These are phyloP conservation scores for Saposhnikovia divaricata DNA, from an alignment of 129 eudicot species.

Conservation along the genomic window DNA sequence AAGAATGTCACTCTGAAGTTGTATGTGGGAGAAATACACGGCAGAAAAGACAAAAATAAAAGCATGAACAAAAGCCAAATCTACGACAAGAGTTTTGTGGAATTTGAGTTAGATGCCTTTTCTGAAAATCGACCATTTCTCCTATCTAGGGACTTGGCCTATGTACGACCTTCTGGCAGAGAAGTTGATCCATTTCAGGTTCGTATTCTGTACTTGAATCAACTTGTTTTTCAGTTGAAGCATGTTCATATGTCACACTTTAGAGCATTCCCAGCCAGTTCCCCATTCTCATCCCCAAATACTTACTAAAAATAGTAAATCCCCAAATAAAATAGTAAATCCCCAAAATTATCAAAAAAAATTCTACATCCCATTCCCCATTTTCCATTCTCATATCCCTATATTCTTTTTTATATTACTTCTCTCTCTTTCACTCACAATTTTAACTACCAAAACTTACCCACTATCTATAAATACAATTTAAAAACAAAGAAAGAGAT, in stretches of 20 bases:
- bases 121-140: slow-evolving; percentile 26
- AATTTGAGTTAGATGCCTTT: slow-evolving; percentile 15
- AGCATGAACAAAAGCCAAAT: neutral
- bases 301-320: too few relatives aligned
- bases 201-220: neutral
- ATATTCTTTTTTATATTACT: too few relatives aligned
- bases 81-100: slow-evolving; percentile 19
- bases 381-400: too few relatives aligned
- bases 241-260: neutral
- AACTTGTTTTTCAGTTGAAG: neutral
- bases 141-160: slow-evolving; percentile 26
- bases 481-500: too few relatives aligned
- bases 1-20: slow-evolving; percentile 19
- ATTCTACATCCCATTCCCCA: too few relatives aligned
- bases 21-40: slow-evolving; percentile 11
- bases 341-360: too few relatives aligned
- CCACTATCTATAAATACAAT: too few relatives aligned
- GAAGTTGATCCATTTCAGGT: slow-evolving; percentile 17
- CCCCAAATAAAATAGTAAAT: too few relatives aligned
- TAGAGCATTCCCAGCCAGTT: too few relatives aligned
- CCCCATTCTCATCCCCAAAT: too few relatives aligned
- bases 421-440: too few relatives aligned
- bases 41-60: slow-evolving; percentile 3
- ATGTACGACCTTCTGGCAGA: slow-evolving; percentile 14
- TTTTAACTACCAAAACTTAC: too few relatives aligned